phyloP scores from a whole-genome alignment of 352 stramenopile genomes.

The Phytophthora meadii region DNA sequence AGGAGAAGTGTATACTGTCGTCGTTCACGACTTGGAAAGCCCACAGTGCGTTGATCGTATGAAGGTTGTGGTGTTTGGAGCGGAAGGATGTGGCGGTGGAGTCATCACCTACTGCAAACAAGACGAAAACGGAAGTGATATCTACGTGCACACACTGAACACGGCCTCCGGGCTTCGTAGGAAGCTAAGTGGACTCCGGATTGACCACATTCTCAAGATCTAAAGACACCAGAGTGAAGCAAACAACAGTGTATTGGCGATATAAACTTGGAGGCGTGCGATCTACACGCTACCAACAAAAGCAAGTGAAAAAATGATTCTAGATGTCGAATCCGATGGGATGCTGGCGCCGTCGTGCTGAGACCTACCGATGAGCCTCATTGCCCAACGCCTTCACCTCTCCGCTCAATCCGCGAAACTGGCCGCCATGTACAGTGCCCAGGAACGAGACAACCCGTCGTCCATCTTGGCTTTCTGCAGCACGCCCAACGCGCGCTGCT shows the following conservation, averaged over 20 bases:
- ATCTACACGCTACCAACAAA: not conserved
- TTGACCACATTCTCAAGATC: conserved; percentile 52
- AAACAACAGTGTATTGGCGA: not conserved
- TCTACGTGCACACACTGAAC: conserved; percentile 76
- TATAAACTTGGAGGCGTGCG: not conserved
- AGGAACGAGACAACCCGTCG: conserved; percentile 71
- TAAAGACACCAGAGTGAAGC: not conserved
- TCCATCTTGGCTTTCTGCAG: conserved; percentile 70
- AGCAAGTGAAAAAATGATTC: not conserved
- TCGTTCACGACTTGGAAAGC: conserved; percentile 51
- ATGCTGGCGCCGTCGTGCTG: not conserved
- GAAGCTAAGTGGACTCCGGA: conserved; percentile 59
- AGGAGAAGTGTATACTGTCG: not conserved
- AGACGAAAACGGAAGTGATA: not conserved
- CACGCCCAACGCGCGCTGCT: conserved; percentile 56
- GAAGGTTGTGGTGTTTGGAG: conserved; percentile 64
- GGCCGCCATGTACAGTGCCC: conserved; percentile 80
- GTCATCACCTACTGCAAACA: conserved; percentile 78
- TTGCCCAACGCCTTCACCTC: not conserved
- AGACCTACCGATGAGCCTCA: conserved; percentile 2
- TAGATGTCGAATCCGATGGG: not conserved
- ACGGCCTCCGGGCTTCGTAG: conserved; percentile 61
- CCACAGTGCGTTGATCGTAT: conserved; percentile 52
- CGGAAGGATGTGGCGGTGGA: conserved; percentile 42
- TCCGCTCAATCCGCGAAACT: conserved; percentile 39